phyloP scores from a whole-genome alignment of 129 eudicot genomes.

The Ambrosia artemisiifolia region DNA sequence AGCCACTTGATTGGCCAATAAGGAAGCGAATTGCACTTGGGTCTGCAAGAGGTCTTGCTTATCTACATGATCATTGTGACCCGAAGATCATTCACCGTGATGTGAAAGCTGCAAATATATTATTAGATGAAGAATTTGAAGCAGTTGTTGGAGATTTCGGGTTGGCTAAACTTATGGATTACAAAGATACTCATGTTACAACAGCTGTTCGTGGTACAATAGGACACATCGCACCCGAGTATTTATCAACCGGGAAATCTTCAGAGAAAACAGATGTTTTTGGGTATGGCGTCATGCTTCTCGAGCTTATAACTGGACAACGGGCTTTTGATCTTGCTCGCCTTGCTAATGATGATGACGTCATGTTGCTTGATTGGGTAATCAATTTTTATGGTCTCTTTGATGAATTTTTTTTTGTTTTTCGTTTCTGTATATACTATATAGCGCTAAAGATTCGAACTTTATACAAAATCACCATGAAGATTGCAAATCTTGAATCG shows the following conservation, averaged over 20 bases:
- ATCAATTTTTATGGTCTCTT: not conserved
- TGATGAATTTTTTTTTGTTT: too few relatives aligned
- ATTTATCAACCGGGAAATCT: conserved; percentile 37
- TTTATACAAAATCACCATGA: not conserved
- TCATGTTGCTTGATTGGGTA: conserved; percentile 93
- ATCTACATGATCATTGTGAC: conserved; percentile 93
- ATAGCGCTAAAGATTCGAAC: not conserved
- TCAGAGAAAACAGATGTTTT: conserved; percentile 39
- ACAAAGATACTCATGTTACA: conserved; percentile 81
- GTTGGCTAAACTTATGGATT: conserved; percentile 92
- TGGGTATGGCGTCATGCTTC: conserved; percentile 95
- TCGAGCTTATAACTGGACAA: conserved; percentile 92
- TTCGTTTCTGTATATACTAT: not conserved
- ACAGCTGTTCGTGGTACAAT: conserved; percentile 40
- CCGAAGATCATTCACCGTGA: conserved; percentile 95
- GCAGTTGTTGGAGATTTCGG: conserved; percentile 97
- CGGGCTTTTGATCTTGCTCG: conserved; percentile 97
- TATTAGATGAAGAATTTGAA: conserved; percentile 92
- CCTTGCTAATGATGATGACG: conserved; percentile 86
- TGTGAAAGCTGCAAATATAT: conserved; percentile 93
- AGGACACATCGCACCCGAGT: conserved; percentile 41
- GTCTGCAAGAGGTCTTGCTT: conserved; percentile 86
- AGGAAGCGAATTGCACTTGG: conserved; percentile 79
- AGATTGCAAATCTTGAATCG: not conserved
- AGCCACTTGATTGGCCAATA: conserved; percentile 81